Evolutionary conservation across 78 protist species (phyloP).

Genomic region (Planoprotostelium fungivorum): DNA sequence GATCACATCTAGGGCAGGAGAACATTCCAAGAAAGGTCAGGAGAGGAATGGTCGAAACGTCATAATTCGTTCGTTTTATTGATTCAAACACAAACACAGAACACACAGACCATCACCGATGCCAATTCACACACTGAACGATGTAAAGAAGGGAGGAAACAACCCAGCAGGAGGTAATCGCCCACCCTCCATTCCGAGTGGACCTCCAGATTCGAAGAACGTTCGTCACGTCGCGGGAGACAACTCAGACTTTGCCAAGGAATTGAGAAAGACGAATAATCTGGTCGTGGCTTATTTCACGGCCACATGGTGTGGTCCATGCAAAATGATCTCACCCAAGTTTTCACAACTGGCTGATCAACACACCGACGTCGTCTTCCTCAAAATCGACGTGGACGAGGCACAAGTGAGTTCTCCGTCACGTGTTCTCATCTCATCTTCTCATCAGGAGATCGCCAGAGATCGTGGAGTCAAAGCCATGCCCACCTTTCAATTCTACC

Average conservation of each 20-base stretch:
- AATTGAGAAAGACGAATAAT: not conserved
- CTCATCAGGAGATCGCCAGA: conserved; percentile 30
- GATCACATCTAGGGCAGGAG: no score
- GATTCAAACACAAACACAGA: no score
- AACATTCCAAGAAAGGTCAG: no score
- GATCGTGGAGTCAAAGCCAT: conserved; percentile 38
- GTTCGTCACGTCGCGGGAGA: not conserved
- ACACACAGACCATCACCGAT: no score
- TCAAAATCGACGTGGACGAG: conserved; percentile 74
- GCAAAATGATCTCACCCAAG: conserved; percentile 57
- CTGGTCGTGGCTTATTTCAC: not conserved
- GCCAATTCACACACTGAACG: not conserved
- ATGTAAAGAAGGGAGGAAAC: not conserved
- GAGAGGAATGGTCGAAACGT: no score
- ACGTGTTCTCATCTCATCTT: not conserved
- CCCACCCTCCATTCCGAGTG: no score
- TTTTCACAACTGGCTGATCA: conserved; percentile 30
- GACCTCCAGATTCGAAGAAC: not conserved
- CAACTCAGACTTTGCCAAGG: not conserved
- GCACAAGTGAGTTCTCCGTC: conserved; percentile 25
- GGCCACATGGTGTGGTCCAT: conserved; percentile 67
- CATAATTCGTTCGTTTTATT: no score
- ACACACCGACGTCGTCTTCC: conserved; percentile 50
- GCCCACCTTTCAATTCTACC: conserved; percentile 72
- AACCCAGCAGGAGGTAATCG: no score